phyloP scores from a whole-genome alignment of 2,329 filamentous ascomycete genomes.

The Aspergillus cejpii region DNA sequence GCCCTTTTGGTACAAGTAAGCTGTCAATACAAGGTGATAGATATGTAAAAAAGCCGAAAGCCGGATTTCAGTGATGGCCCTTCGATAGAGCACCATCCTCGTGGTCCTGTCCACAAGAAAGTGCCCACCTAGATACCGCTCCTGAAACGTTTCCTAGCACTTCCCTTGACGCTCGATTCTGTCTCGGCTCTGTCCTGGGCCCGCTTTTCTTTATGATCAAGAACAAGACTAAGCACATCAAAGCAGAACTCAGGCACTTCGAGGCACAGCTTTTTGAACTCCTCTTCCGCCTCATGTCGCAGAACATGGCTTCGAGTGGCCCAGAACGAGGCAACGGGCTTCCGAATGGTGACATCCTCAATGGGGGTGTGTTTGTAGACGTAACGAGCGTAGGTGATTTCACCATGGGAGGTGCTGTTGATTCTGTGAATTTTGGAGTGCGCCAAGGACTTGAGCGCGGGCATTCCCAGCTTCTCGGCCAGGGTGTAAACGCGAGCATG shows the following conservation, averaged over 20 bases:
- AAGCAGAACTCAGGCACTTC: slow-evolving; percentile 89
- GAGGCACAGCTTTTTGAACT: slow-evolving; percentile 78
- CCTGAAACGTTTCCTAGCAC: slow-evolving; percentile 36
- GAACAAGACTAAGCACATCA: slow-evolving; percentile 66
- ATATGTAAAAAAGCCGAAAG: background rate
- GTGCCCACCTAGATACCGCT: slow-evolving; percentile 18
- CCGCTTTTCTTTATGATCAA: slow-evolving; percentile 43
- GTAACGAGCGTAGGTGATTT: slow-evolving; percentile 86
- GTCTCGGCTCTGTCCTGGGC: slow-evolving; percentile 31
- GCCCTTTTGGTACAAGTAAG: too few relatives aligned
- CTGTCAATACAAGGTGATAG: background rate
- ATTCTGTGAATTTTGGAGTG: slow-evolving; percentile 90
- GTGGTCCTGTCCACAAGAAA: background rate
- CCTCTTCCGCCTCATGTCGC: slow-evolving; percentile 75
- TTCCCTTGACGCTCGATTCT: slow-evolving; percentile 32
- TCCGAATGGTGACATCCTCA: slow-evolving; percentile 67
- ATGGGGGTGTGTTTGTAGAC: slow-evolving; percentile 70
- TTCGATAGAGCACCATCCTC: background rate
- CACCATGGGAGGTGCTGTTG: slow-evolving; percentile 77
- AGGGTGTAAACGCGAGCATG: slow-evolving; percentile 88
- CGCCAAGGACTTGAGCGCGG: slow-evolving; percentile 65
- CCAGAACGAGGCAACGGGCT: slow-evolving; percentile 86
- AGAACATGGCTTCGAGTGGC: slow-evolving; percentile 71
- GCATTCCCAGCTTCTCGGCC: slow-evolving; percentile 67
- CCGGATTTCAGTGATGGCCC: background rate